phyloP scores from a whole-genome alignment of 331 rosid species.

The Arachis monticola region DNA sequence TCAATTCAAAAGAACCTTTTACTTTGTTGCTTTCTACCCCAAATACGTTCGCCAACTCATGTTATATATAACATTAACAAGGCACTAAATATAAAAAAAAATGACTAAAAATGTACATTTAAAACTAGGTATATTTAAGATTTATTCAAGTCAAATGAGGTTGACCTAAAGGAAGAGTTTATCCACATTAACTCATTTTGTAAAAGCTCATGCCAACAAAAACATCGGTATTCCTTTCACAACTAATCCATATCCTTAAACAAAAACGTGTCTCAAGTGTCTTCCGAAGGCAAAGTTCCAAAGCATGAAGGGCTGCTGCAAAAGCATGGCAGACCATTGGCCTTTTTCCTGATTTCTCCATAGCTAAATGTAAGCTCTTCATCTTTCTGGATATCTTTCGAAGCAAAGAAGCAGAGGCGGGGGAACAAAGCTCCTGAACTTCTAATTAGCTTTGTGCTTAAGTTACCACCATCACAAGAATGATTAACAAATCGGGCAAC shows the following conservation, averaged over 20 bases:
- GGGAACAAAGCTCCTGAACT: slow-evolving; percentile 71
- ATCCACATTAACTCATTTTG: too few relatives aligned
- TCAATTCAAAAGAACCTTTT: too few relatives aligned
- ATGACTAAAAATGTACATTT: too few relatives aligned
- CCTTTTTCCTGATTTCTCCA: slow-evolving; percentile 64
- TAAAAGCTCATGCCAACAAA: background rate
- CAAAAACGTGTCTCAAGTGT: slow-evolving; percentile 47
- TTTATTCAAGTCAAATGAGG: too few relatives aligned
- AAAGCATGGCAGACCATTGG: slow-evolving; percentile 66
- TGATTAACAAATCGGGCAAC: slow-evolving; percentile 86
- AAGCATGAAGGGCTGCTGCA: slow-evolving; percentile 72
- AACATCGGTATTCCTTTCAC: background rate
- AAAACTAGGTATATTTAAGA: too few relatives aligned
- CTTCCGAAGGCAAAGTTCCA: slow-evolving; percentile 80
- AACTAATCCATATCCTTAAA: background rate
- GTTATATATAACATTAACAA: too few relatives aligned
- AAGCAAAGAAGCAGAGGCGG: slow-evolving; percentile 79
- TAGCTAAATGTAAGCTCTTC: slow-evolving; percentile 89
- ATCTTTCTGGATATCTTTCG: slow-evolving; percentile 52
- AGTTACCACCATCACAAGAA: slow-evolving; percentile 90
- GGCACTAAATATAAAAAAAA: too few relatives aligned
- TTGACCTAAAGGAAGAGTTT: too few relatives aligned
- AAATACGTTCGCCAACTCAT: too few relatives aligned
- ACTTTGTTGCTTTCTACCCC: too few relatives aligned
- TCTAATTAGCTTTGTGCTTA: slow-evolving; percentile 70